Conservation (phyloP, 148 eudicot species). For the Nepenthes mirabilis region DNA sequence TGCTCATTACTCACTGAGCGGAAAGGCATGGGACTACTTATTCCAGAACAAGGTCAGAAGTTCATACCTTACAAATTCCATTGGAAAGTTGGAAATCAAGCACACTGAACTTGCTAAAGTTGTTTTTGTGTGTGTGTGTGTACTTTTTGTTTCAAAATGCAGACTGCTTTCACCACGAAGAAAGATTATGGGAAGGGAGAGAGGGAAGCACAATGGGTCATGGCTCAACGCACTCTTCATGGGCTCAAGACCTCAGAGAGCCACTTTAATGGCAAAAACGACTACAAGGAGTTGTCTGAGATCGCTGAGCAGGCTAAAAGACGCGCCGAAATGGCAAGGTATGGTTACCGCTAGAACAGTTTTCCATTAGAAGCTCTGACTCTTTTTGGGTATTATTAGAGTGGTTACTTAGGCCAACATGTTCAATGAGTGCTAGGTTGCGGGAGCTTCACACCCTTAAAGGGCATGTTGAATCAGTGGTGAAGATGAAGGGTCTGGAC, state of each 20-base stretch:
- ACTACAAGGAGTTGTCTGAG: constrained; percentile 16
- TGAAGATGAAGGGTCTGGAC: constrained; percentile 18
- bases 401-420: no score
- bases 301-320: constrained; percentile 24
- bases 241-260: constrained; percentile 16
- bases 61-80: no score
- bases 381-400: no score
- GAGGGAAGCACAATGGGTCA: constrained; percentile 21
- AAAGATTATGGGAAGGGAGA: constrained; percentile 17
- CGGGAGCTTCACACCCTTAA: constrained; percentile 20
- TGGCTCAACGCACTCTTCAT: constrained; percentile 20
- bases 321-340: constrained; percentile 22
- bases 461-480: constrained; percentile 19
- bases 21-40: constrained; percentile 23
- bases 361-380: no score
- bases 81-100: no score
- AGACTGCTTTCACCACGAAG: constrained; percentile 24
- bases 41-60: constrained; percentile 16
- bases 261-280: constrained; percentile 7
- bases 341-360: constrained; percentile 2
- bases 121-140: no score
- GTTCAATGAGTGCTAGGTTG: constrained; percentile 1
- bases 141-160: background rate
- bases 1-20: constrained; percentile 15
- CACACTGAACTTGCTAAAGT: no score